Base-by-base conservation (phyloP, 2,329 filamentous ascomycete species). In the Monosporascus cannonballus region DNA sequence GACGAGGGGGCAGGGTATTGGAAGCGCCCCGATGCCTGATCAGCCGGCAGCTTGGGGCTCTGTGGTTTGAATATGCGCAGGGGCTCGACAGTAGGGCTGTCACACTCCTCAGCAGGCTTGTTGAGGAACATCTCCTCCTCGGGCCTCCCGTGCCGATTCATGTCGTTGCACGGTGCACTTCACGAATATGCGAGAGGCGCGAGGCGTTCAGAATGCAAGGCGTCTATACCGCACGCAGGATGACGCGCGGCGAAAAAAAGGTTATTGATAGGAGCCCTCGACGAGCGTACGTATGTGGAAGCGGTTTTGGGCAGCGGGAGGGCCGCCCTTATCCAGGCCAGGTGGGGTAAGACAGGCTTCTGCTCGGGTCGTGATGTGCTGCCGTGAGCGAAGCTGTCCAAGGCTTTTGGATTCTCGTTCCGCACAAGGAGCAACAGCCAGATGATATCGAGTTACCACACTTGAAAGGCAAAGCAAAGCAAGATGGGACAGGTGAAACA, bases 61-160 rank as follows among this genome's bases (percentile, higher is more conserved):
- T 84, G 81, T 52, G 86, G 84, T 71, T 95, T 95, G 74, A 86
- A 86, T 68, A 96, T 95, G 65, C 90, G 84, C 71, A 96, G 72
- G 55, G 91, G 91, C 64, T 89, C 89, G 61, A 96, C 81, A 18
- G 88, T 89, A 53, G 90, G 89, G 63, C 89, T 90, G 63, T 90
- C 84, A 66, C 73, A 70, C 55, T 75, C 75, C 47, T 79, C 76
- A 51, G 73, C 67, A n/a, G 78, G 79, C 49, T 76, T 78, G 67
- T 71, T 81, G 71, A 95, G 80, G 74, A 95, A 93, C 75, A 95
- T 86, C 78, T 93, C 90, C 71, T 91, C 86, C 30, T 90, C 87
- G 25, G 86, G 82, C 61, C 86, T 76, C 63, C 86, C 86, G 66
- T 86, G 83, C 56, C 77, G 73, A 60, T 77, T 74, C 71, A 79